Evolutionary conservation across 306 rosid genomes (phyloP).

Genomic region (Spatholobus suberectus): DNA sequence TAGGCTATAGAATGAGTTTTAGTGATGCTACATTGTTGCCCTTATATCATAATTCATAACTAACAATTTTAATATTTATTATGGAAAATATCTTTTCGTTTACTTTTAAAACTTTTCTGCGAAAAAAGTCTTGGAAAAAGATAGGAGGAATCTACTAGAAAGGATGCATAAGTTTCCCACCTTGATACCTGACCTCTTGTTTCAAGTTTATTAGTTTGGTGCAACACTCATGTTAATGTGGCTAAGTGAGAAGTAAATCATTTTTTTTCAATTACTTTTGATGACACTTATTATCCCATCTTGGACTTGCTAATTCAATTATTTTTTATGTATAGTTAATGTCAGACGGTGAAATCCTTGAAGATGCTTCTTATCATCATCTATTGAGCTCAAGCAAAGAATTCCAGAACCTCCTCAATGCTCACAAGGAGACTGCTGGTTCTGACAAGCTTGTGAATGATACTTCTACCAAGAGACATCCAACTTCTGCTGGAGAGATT

Average conservation of each 20-base stretch:
- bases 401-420: slow-evolving; percentile 67
- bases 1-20: neutral
- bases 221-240: neutral
- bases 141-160: neutral
- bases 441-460: slow-evolving; percentile 31
- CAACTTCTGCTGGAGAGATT: slow-evolving; percentile 29
- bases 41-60: neutral
- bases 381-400: slow-evolving; percentile 53
- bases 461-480: neutral
- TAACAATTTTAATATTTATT: neutral
- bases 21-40: neutral
- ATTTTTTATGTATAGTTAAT: slow-evolving; percentile 49
- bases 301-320: neutral
- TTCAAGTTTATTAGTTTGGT: neutral
- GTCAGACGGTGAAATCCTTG: slow-evolving; percentile 55
- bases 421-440: slow-evolving; percentile 57
- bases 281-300: neutral
- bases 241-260: neutral
- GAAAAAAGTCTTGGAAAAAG: neutral
- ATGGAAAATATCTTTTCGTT: neutral
- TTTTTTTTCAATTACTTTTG: neutral
- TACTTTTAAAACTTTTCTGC: neutral
- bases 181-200: neutral
- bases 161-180: neutral
- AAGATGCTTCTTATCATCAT: slow-evolving; percentile 54